These are phyloP conservation scores for Saccharomyces hybrid DNA, from an alignment of 1,139 yeast genomes.

Conservation along the genomic window DNA sequence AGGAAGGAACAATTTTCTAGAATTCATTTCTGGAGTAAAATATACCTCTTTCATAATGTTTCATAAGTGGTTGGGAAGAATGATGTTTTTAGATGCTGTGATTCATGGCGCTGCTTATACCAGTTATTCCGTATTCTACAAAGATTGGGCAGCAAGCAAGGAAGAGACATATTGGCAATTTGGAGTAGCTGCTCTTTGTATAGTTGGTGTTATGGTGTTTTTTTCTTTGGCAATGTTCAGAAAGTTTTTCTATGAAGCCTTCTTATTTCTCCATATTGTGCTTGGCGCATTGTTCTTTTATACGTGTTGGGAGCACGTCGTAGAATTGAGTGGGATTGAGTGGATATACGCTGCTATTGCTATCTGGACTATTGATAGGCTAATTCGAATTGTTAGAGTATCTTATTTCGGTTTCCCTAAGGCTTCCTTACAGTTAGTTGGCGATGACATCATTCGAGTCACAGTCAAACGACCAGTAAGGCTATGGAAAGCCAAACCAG, in stretches of 20 bases:
- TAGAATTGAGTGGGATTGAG: conserved; percentile 38
- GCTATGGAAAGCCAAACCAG: conserved; percentile 33
- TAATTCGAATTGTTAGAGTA: conserved; percentile 45
- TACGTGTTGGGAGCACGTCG: conserved; percentile 55
- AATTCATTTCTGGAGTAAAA: conserved; percentile 58
- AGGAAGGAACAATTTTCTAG: conserved; percentile 58
- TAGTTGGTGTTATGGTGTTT: conserved; percentile 37
- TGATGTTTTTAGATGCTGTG: conserved; percentile 31
- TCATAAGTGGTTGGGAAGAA: conserved; percentile 62
- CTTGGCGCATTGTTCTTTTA: conserved; percentile 50
- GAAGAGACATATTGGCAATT: conserved; percentile 33
- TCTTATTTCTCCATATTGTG: conserved; percentile 50
- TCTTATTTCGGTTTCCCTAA: conserved; percentile 38
- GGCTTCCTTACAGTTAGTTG: conserved; percentile 44
- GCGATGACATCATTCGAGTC: conserved; percentile 34
- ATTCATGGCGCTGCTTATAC: conserved; percentile 45
- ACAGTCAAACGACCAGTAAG: conserved; percentile 34
- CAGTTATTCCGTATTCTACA: conserved; percentile 25
- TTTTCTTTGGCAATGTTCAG: conserved; percentile 47
- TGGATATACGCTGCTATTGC: conserved; percentile 49
- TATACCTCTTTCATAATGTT: conserved; percentile 50
- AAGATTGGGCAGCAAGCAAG: conserved; percentile 7
- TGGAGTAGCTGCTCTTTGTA: conserved; percentile 45
- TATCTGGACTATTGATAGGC: conserved; percentile 58
- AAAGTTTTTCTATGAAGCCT: conserved; percentile 53